Evolutionary conservation across 75 land plant species (phyloP).

Genomic region (Sequoia sempervirens): DNA sequence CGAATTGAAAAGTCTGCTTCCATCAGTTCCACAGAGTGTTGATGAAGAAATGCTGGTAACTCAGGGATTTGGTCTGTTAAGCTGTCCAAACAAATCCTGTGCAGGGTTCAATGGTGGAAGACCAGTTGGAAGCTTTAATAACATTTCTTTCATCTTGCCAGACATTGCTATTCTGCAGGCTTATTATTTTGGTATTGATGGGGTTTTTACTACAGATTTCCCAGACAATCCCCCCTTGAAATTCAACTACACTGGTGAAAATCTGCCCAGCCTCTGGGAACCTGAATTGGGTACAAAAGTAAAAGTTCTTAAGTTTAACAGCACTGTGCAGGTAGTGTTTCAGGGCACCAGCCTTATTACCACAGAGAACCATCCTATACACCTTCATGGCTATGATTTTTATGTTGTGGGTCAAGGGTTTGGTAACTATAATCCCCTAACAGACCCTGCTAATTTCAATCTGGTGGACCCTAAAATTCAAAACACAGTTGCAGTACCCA

Average conservation of each 20-base stretch:
- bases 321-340: background rate
- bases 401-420: too few species aligned
- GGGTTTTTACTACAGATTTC: background rate
- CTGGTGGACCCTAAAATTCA: too few species aligned
- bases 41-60: background rate
- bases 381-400: too few species aligned
- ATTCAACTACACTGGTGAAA: background rate
- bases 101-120: background rate
- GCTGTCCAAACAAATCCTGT: slow-evolving; percentile 7
- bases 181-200: background rate
- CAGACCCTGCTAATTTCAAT: too few species aligned
- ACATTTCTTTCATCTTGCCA: background rate
- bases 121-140: background rate
- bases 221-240: background rate
- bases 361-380: too few species aligned
- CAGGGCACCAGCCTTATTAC: too few species aligned
- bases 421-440: too few species aligned
- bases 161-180: background rate
- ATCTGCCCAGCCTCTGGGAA: background rate
- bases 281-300: background rate
- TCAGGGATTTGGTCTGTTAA: background rate
- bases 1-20: background rate
- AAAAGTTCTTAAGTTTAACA: background rate
- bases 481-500: too few species aligned
- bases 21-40: background rate